Base-by-base conservation (phyloP, 176 grass and related monocot species). In the Aechmea fasciata region DNA sequence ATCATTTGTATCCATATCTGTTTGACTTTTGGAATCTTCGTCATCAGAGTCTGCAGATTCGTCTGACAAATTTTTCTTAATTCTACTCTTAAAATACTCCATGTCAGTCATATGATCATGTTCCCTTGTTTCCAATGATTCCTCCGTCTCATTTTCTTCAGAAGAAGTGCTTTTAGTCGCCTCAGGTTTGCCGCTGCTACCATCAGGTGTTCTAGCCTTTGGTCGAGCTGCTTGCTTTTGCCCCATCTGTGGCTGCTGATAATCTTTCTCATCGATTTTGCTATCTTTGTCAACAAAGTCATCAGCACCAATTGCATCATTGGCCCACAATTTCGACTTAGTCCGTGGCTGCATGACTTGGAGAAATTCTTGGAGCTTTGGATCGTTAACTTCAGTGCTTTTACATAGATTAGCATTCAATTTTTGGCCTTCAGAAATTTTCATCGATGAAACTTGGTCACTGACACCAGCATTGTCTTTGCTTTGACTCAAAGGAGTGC, bases 1-100 rank as follows among this genome's bases (percentile, higher is more conserved):
- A 87, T 84, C 73, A 47, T 79, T 52, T 13, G n/a, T 52, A 69
- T 25, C 77, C 19, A 15, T 52, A 19, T 84, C 63, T 73, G 51
- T 65, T 20, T 65, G 19, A 59, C 68, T 51, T 68, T 71, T 73
- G 51, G 86, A 87, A 84, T 84, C 85, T 71, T 83, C 80, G 11
- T 78, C 72, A 11, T 29, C 55, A 11, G 54, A 64, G 51, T 84
- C 64, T 49, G 84, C 75, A 26, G 85, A 85, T 79, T 97, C 93
- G 89, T 97, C 89, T 41, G 93, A 97, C 93, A 84, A 97, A 57
- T 90, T 69, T 90, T 89, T 79, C 84, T 77, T 97, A n/a, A 97
- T 77, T 82, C 87, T 97, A 68, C 89, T 97, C 77, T 71, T 97
- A 48, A 92, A 92, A 77, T 92, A 97, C 47, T 92, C 93, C 59